Base-by-base conservation (phyloP, 31 red algal species). In the Bonnemaisonia californica region DNA sequence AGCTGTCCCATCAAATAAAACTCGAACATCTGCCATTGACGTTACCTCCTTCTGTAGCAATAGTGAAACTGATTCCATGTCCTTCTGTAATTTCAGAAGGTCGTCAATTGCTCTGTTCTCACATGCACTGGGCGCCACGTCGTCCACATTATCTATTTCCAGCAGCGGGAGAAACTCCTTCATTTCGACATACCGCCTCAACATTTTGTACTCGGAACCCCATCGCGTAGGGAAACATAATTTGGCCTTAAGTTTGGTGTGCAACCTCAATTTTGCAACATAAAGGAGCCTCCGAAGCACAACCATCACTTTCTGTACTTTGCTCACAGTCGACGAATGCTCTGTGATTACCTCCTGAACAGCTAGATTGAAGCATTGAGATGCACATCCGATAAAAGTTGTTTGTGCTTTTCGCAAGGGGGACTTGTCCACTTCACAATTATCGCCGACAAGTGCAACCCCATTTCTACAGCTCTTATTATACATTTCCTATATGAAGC, bases 331-430 rank as follows among this genome's bases (percentile, higher is more conserved):
- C 18, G 66, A 26, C 8, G 11, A 19, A 41, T 69, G 29, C 0
- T 0, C 58, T 28, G 0, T 28, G 19, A 66, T 19, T 7, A 1
- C n/a, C 66, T 79, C 58, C 36, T 0, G 35, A 28, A 79, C 1
- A 7, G 58, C 57, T 29, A 68, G 16, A 82, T 82, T 58, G 34
- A 69, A 68, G 21, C 78, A 38, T 34, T 82, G 78, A 19, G 13
- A 58, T 41, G 78, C 78, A 31, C 78, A 82, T 31, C 78, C 62
- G 64, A 82, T 62, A 30, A 82, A 70, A 33, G 0, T 22, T 23
- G 31, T 70, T 18, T 39, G 19, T 55, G 60, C 41, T 39, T 63
- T 27, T 12, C 41, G 4, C 4, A 63, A 19, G 30, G 54, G 4
- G 28, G 54, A 0, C 26, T 71, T 82, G 64, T 82, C 54, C 30